Percentiles rank a stretch among this genome's conserved stretches.
phyloP scores from a whole-genome alignment of 257 asterid species.

The Prunella vulgaris region DNA sequence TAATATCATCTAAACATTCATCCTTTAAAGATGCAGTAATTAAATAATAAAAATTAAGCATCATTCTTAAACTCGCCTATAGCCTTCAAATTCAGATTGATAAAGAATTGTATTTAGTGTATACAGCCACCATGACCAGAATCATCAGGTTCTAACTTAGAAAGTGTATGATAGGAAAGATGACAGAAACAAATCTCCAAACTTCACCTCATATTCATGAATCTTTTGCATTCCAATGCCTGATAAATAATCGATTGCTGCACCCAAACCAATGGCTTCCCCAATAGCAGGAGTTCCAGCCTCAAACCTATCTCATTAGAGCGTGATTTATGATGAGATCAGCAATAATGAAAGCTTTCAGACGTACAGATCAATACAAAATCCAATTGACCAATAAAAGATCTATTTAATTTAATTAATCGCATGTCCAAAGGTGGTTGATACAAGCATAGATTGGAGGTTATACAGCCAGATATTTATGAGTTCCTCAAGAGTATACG shows the following conservation, averaged over 20 bases:
- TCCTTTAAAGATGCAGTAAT: neutral
- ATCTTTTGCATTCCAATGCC: slow-evolving; percentile 89
- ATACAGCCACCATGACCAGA: neutral
- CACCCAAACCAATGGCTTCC: slow-evolving; percentile 91
- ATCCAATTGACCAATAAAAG: neutral
- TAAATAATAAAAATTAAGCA: neutral
- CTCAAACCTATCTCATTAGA: slow-evolving; percentile 57
- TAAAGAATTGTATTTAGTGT: neutral
- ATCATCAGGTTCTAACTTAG: slow-evolving; percentile 1
- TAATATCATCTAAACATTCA: neutral
- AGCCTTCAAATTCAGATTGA: neutral
- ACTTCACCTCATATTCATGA: slow-evolving; percentile 80
- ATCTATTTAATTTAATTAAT: neutral
- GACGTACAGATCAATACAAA: neutral
- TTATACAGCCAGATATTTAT: neutral
- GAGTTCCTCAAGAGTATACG: too few species aligned
- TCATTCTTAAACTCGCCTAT: neutral
- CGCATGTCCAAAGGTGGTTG: neutral
- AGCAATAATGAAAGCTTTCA: slow-evolving; percentile 8
- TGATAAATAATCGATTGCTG: slow-evolving; percentile 77
- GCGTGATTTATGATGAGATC: slow-evolving; percentile 11
- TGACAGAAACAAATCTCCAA: neutral
- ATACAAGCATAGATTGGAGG: neutral
- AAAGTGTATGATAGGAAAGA: neutral
- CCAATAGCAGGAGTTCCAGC: slow-evolving; percentile 98